phyloP scores from a whole-genome alignment of 2,329 filamentous ascomycete species.

The Beauveria varroae region DNA sequence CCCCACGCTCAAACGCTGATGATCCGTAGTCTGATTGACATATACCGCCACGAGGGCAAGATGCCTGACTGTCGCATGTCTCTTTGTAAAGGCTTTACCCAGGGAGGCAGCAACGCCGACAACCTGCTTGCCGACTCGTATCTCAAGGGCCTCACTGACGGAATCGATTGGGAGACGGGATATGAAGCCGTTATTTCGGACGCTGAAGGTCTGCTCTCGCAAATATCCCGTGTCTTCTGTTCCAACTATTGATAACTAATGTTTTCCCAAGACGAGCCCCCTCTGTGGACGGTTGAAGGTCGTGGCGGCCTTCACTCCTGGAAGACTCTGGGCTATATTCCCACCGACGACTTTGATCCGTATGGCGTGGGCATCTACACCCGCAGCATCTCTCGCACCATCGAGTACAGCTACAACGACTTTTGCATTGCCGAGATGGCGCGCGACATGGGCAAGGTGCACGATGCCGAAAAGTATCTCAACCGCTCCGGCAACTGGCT shows the following conservation, averaged over 20 bases:
- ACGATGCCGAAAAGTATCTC: slow-evolving; percentile 52
- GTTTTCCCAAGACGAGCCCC: slow-evolving; percentile 30
- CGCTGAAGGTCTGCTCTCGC: slow-evolving; percentile 47
- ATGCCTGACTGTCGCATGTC: slow-evolving; percentile 73
- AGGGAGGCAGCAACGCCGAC: slow-evolving; percentile 71
- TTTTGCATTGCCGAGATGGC: slow-evolving; percentile 62
- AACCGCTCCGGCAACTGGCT: slow-evolving; percentile 59
- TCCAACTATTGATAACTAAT: background rate
- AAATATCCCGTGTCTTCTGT: slow-evolving; percentile 36
- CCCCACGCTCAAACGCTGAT: slow-evolving; percentile 60
- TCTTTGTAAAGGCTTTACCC: slow-evolving; percentile 67
- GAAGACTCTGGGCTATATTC: slow-evolving; percentile 66
- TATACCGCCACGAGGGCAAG: slow-evolving; percentile 60
- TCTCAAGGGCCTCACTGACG: slow-evolving; percentile 58
- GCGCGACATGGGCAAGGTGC: slow-evolving; percentile 42
- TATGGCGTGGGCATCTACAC: slow-evolving; percentile 58
- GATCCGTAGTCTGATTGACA: slow-evolving; percentile 64
- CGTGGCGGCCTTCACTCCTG: slow-evolving; percentile 64
- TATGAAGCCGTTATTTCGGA: slow-evolving; percentile 70
- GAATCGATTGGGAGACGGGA: slow-evolving; percentile 61
- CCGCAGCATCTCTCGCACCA: slow-evolving; percentile 62
- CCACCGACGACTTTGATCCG: slow-evolving; percentile 58
- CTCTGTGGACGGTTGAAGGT: slow-evolving; percentile 62
- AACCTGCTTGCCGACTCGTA: slow-evolving; percentile 63
- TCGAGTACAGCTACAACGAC: slow-evolving; percentile 77